Base-by-base conservation (phyloP, 805 yeast genomes). In the Saccharomyces kudriavzevii region DNA sequence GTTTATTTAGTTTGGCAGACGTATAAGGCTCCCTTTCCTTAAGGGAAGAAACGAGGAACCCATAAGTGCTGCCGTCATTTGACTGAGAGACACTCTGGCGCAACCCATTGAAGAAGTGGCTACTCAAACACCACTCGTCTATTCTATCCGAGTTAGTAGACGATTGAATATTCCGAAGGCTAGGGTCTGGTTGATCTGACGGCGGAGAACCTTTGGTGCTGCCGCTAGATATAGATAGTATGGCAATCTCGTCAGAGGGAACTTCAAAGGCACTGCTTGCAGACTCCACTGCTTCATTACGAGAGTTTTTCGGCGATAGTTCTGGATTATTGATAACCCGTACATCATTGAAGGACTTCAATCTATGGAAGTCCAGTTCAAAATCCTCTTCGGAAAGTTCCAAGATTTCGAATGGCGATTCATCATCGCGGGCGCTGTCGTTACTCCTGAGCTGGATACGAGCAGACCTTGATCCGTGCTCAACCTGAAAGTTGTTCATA, bases 61-160 rank as follows among this genome's bases (percentile, higher is more conserved):
- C n/a, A 10, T 30, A 27, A 13, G 45, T 40, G 29, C 17, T 5
- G 25, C 27, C 22, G 13, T 24, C n/a, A 4, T 45, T 46, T 27
- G n/a, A 22, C 17, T 13, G 50, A 17, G 20, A 40, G 45, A 3
- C 47, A 30, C 5, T 48, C 52, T 29, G 48, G 48, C 22, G 50
- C 24, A 13, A 52, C 31, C 31, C 46, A 40, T 27, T 40, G 24
- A 20, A 51, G 13, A 40, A 29, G 24, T 57, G 57, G 51, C 55
- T 59, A 10, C 57, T 58, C 47, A 60, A 17, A 47, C 64, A 60
- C 66, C 66, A 62, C 27, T 59, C 64, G 48, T 62, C 66, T 40
- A 62, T 58, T n/a, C 58, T 52, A 49, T 62, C 59, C 2, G 62
- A 59, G 28, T 62, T 59, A 4, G 52, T 53, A 3, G 54, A 50